phyloP scores from a whole-genome alignment of 805 yeast species.

The Sugiyamaella floridensis region DNA sequence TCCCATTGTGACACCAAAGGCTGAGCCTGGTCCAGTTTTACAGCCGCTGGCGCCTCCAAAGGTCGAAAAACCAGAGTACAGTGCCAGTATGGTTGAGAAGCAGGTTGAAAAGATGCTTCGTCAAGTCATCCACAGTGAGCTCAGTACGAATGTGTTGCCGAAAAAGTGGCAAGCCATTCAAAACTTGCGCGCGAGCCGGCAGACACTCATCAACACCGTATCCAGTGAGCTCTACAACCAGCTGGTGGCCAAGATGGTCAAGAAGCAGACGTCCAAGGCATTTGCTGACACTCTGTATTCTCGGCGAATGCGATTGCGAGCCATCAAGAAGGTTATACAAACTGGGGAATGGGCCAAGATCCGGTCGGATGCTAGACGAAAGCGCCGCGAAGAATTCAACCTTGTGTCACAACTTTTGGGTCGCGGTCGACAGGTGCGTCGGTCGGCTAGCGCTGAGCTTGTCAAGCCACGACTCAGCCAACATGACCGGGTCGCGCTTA shows the following conservation, averaged over 20 bases:
- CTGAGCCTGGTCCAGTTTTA: background rate
- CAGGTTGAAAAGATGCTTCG: slow-evolving; percentile 13
- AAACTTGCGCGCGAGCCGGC: slow-evolving; percentile 9
- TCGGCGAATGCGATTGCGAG: slow-evolving; percentile 27
- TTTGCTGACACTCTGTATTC: slow-evolving; percentile 39
- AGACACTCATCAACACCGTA: slow-evolving; percentile 31
- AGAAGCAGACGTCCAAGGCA: slow-evolving; percentile 27
- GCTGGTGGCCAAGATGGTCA: slow-evolving; percentile 36
- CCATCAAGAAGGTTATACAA: slow-evolving; percentile 31
- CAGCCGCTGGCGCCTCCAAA: slow-evolving; percentile 4
- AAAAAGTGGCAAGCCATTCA: slow-evolving; percentile 19
- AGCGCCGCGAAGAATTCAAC: slow-evolving; percentile 36
- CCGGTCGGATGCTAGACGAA: slow-evolving; percentile 30
- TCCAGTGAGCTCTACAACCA: slow-evolving; percentile 48
- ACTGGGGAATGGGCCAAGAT: slow-evolving; percentile 25
- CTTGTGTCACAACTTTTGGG: slow-evolving; percentile 17
- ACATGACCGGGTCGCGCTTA: background rate
- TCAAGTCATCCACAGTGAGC: slow-evolving; percentile 5
- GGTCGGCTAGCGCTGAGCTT: slow-evolving; percentile 15
- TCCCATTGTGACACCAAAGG: background rate
- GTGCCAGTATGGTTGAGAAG: slow-evolving; percentile 9
- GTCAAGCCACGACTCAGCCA: slow-evolving; percentile 16
- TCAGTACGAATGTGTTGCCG: slow-evolving; percentile 3
- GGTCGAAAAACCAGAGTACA: slow-evolving; percentile 3
- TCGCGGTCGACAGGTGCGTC: background rate